phyloP scores from a whole-genome alignment of 1,139 yeast species.

The Pneumocystis sp. region DNA sequence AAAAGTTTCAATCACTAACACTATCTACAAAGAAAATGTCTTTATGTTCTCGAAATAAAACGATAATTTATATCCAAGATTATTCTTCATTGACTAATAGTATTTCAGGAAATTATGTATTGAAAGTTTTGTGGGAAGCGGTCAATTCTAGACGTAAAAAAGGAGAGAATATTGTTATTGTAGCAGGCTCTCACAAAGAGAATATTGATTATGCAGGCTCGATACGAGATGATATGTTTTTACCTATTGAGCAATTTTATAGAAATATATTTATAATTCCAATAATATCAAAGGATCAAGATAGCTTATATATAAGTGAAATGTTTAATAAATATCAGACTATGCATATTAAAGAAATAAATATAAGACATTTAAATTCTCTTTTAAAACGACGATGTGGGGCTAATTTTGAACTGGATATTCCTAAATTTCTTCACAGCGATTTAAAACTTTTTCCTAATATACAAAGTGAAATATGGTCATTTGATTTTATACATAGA shows the following conservation, averaged over 20 bases:
- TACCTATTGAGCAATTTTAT: background rate
- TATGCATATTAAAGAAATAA: background rate
- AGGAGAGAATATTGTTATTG: background rate
- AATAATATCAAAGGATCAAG: background rate
- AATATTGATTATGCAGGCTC: background rate
- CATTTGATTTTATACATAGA: conserved; percentile 1
- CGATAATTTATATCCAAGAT: background rate
- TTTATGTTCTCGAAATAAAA: background rate
- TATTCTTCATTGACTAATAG: background rate
- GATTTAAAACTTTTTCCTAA: background rate
- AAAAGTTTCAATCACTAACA: background rate
- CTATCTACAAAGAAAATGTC: background rate
- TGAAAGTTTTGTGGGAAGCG: background rate
- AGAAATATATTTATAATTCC: background rate
- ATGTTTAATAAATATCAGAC: background rate
- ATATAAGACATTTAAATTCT: background rate
- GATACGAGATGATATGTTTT: background rate
- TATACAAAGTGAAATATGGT: background rate
- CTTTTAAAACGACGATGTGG: background rate
- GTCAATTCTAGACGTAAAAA: background rate
- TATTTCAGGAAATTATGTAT: background rate
- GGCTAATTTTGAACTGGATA: background rate
- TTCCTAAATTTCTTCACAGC: background rate
- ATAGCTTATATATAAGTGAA: background rate
- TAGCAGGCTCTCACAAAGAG: background rate